Evolutionary conservation across 148 eudicot species (phyloP), one percentile per base, ranked within the genome.

Genomic region (Gaultheria prostrata): DNA sequence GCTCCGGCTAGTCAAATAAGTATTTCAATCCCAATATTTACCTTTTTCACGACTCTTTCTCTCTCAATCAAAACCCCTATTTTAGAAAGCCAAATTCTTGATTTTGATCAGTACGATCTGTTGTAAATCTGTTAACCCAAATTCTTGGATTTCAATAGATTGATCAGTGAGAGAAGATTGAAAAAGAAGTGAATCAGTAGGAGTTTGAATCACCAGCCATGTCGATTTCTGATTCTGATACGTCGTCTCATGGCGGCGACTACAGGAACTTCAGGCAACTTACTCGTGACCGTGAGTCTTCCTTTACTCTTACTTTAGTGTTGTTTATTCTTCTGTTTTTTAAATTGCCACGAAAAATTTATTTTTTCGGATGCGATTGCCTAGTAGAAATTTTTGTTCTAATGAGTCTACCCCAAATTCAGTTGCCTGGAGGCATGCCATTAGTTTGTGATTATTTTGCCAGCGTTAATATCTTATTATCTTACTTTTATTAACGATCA

Each of bases 201-300:
- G 26, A 39, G 43, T 39, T 80, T 80, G 67, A 51, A 63, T 83
- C 81, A 50, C 20, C 83, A 94, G 59, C 20, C 83, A 94, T 95
- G 97, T 91, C 98, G 83, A 92, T 94, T 92, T 93, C 95, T 20
- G 98, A 93, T 90, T 95, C 97, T 43, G 98, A 95, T 70, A 53
- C 90, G 1, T 92, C 98, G 12, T 94, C 92, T 35, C 90, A 88
- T 32, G 86, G 85, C 63, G 86, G 88, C 86, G 98, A 95, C 45
- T 87, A 91, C 87, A 93, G 86, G 83, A 86, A 84, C 83, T 92
- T 95, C 85, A 86, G 91, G 21, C 97, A 95, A 85, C 85, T 91
- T 76, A 92, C 92, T 81, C 97, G 98, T 81, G 97, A 95, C 78
- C 93, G 98, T 95, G 81, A 88, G 97, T 90, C 74, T 43, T 54